Conservation (phyloP, 148 eudicot genomes). For the Pouteria glomerata region DNA sequence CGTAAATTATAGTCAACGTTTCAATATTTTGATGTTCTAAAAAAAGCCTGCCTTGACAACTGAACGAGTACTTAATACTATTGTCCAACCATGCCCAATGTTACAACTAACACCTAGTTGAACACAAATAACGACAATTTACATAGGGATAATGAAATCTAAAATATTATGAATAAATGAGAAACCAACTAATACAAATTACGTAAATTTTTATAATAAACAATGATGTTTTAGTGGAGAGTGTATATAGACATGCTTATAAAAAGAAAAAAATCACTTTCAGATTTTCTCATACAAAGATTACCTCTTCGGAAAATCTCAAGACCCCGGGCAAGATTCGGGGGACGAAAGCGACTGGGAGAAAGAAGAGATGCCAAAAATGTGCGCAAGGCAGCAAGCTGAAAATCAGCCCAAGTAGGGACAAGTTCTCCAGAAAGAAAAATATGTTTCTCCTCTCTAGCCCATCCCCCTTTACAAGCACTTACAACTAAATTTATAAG, state of each 20-base stretch:
- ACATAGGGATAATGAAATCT: background rate
- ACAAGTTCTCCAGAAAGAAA: slow-evolving; percentile 16
- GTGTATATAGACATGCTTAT: background rate
- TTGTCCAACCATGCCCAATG: no score
- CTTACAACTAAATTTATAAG: slow-evolving; percentile 51
- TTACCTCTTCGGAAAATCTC: slow-evolving; percentile 80
- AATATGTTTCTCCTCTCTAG: slow-evolving; percentile 22
- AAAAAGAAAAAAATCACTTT: background rate
- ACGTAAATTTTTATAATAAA: background rate
- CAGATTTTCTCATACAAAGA: background rate
- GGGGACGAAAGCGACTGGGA: slow-evolving; percentile 62
- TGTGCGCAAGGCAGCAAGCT: slow-evolving; percentile 77
- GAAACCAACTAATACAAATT: background rate
- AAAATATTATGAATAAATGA: background rate
- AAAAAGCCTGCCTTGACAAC: no score
- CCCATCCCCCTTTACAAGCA: slow-evolving; percentile 60
- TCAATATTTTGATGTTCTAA: background rate
- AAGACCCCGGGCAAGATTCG: slow-evolving; percentile 61
- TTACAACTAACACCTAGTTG: background rate
- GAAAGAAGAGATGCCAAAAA: slow-evolving; percentile 83
- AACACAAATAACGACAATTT: background rate
- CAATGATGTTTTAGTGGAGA: background rate
- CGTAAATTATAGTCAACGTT: background rate
- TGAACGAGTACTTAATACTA: no score
- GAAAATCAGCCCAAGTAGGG: slow-evolving; percentile 54